Base-by-base conservation (phyloP, 2,329 filamentous ascomycete genomes). In the Aspergillus brasiliensis region DNA sequence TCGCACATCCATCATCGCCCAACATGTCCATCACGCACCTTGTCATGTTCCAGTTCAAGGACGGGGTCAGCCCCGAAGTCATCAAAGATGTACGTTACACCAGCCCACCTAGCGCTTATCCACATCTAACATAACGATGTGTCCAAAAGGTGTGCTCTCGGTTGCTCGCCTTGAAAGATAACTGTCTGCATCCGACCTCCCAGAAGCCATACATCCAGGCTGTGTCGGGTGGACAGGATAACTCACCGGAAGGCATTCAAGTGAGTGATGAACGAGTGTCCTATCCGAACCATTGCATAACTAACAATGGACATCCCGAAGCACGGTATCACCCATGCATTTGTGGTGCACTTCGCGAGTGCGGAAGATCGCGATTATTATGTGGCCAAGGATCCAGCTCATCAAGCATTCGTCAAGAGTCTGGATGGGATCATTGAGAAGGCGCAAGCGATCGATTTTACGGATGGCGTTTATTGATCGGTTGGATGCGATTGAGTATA, bases 331-430 rank as follows among this genome's bases (percentile, higher is more conserved):
- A 87, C 87, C 0, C 89, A 92, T 70, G 87, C 81, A 0, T 92
- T 92, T 63, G 82, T 92, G 2, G 81, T 83, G 21, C 84, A 90
- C 66, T 92, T 92, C 60, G 81, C 83, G 8, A 87, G 73, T 21
- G 78, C 79, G 17, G 82, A 85, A 62, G 89, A 92, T 69, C 79
- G 88, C 49, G 82, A 87, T 61, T 91, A 91, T 67, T 92, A 92
- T 70, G 74, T 89, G 6, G 74, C 83, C 54, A 76, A 85, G 28
- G 90, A 92, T 66, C 86, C 87, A 1, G 83, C 76, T 8, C 89
- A 92, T 70, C 75, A 80, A 37, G 83, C 73, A 0, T 91, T 91
- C 65, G 77, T 85, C n/a, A 76, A 82, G 58, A 81, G 65, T 25
- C 42, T 76, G 3, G 59, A 51, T 8, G 72, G 65, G 3, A 23